Conservation (phyloP, 1,139 yeast species). For the Sugiyamaella castrensis region DNA sequence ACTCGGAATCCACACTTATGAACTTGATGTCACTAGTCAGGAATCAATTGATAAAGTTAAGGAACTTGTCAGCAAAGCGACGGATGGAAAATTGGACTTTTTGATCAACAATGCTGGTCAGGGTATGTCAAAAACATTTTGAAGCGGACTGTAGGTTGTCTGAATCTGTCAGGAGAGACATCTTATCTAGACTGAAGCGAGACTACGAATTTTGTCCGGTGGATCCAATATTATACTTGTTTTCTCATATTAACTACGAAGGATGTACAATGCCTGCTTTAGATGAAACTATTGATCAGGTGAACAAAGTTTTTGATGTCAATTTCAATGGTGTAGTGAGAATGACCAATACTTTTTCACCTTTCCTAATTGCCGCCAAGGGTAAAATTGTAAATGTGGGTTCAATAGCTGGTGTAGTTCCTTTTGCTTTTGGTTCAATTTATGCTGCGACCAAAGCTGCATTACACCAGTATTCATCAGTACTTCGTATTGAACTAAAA, state of each 20-base stretch:
- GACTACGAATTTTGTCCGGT: too few relatives aligned
- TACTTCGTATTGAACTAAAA: constrained; percentile 61
- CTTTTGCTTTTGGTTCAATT: constrained; percentile 68
- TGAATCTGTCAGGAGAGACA: too few relatives aligned
- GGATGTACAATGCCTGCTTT: constrained; percentile 70
- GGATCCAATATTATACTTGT: background rate
- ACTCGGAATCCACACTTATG: constrained; percentile 39
- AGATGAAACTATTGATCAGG: constrained; percentile 59
- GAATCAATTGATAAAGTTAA: constrained; percentile 51
- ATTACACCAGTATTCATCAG: constrained; percentile 64
- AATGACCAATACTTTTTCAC: constrained; percentile 56
- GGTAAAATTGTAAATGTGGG: constrained; percentile 78
- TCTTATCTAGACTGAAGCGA: too few relatives aligned
- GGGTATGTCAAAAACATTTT: constrained; percentile 10
- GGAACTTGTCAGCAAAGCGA: constrained; percentile 40
- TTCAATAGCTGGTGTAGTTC: constrained; percentile 61
- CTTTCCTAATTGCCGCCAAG: constrained; percentile 58
- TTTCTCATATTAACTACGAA: constrained; percentile 25
- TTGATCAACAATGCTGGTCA: constrained; percentile 67
- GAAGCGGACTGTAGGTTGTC: too few relatives aligned
- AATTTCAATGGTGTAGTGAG: constrained; percentile 70
- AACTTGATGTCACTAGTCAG: constrained; percentile 53
- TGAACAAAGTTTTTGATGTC: constrained; percentile 58
- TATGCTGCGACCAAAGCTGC: constrained; percentile 79
- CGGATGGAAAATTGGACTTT: constrained; percentile 52